Percentiles rank a stretch among this genome's conserved stretches.
These are phyloP conservation scores for Nicotiana obtusifolia DNA, from an alignment of 257 asterid genomes.

Conservation along the genomic window DNA sequence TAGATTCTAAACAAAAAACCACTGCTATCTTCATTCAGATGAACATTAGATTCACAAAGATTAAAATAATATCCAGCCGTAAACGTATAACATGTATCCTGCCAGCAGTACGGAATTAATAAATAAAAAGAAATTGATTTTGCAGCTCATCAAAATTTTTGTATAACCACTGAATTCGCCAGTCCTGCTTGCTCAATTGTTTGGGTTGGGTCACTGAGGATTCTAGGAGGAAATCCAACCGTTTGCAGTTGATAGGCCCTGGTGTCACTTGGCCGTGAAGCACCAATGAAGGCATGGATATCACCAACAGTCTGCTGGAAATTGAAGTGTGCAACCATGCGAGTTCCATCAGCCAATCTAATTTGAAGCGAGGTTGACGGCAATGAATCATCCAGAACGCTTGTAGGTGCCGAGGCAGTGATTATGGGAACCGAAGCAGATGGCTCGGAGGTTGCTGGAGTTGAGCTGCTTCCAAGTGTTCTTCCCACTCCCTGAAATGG, in stretches of 20 bases:
- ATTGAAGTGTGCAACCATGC: conserved; percentile 91
- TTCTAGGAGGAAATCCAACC: conserved; percentile 87
- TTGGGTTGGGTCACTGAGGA: conserved; percentile 63
- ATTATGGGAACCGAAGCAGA: conserved; percentile 25
- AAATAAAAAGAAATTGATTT: not conserved
- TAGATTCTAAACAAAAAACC: not conserved
- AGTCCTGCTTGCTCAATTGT: conserved; percentile 85
- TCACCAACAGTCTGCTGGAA: conserved; percentile 66
- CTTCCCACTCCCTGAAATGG: conserved; percentile 87
- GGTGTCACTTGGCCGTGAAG: conserved; percentile 67
- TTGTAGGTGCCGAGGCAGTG: conserved; percentile 47
- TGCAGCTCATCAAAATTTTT: conserved; percentile 29
- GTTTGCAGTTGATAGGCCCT: conserved; percentile 65
- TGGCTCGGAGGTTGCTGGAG: conserved; percentile 34
- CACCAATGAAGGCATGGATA: conserved; percentile 64
- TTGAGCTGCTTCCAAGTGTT: conserved; percentile 71
- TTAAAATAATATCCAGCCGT: not conserved
- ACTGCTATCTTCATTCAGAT: not conserved
- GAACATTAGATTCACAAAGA: not conserved
- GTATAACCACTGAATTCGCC: conserved; percentile 84
- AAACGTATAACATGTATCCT: not conserved
- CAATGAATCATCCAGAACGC: conserved; percentile 58
- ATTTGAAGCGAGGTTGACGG: conserved; percentile 92
- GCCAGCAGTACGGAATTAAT: not conserved
- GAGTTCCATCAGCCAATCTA: conserved; percentile 92